Base-by-base conservation (phyloP, 2,329 filamentous ascomycete genomes). In the Davidsoniella neocaledoniae region DNA sequence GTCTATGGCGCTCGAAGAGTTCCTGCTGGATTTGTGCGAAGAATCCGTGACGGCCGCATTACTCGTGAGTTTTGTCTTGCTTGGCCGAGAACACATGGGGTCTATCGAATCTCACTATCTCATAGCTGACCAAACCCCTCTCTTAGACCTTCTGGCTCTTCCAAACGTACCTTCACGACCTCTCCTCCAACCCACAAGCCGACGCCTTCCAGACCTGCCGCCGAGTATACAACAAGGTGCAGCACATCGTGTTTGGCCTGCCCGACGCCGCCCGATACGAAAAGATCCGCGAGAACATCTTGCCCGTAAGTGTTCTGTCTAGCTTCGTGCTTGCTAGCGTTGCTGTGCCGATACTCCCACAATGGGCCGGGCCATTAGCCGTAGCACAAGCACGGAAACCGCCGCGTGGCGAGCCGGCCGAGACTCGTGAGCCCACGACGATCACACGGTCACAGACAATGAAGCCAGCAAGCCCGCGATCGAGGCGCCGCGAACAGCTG, bases 1-100 rank as follows among this genome's bases (percentile, higher is more conserved):
- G 70, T 90, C 84, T 57, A 88, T 91, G 83, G 85, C 86, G 45
- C 66, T 91, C 64, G 86, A 91, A 66, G 85, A 91, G 67, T 91
- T 90, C 62, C 74, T 91, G 59, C 69, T 90, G 60, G 85, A 91
- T 64, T 67, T 91, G 53, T 91, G 86, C 66, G 83, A 91, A 64
- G 84, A 90, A 66, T 90, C 84, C 16, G 85, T 88, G 56, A 90
- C 85, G 58, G 84, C 83, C 55, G 84, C 85, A 53, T 70, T 91
- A 56, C 69, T 91, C 69, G 85, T 90, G 70, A 57, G 79, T 68
- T 33, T 43, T n/a, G 7, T 21, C 2, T 43, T 25, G 41, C 17
- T 43, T 43, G 41, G 8, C 41, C 6, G 25, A 21, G 9, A n/a
- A 21, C 12, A 43, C 10, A 23, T 43, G n/a, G n/a, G 7, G 41